Conservation (phyloP, 2,329 filamentous ascomycete genomes). For the Neoascochyta sp. region DNA sequence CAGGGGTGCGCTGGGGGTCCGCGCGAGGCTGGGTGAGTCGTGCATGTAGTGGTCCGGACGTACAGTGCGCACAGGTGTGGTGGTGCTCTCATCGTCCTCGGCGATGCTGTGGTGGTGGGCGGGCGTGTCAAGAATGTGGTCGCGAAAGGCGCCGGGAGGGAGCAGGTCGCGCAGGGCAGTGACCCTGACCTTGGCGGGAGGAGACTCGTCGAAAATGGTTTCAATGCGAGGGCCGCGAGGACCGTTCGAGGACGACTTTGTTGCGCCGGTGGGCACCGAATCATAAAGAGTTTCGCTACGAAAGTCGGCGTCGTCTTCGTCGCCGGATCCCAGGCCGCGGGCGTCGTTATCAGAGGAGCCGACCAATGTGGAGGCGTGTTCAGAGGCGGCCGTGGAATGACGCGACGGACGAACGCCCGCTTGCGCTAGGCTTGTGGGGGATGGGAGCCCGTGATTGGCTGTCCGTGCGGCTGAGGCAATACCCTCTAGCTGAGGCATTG, state of each 20-base stretch:
- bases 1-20: slow-evolving; percentile 31
- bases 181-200: slow-evolving; percentile 45
- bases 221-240: slow-evolving; percentile 69
- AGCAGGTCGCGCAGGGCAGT: slow-evolving; percentile 49
- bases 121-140: slow-evolving; percentile 30
- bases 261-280: slow-evolving; percentile 68
- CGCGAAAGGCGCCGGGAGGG: slow-evolving; percentile 45
- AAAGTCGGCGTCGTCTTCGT: slow-evolving; percentile 75
- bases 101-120: slow-evolving; percentile 44
- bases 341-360: slow-evolving; percentile 65
- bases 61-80: slow-evolving; percentile 47
- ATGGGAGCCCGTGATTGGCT: slow-evolving; percentile 35
- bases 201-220: slow-evolving; percentile 78
- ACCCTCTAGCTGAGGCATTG: slow-evolving; percentile 31
- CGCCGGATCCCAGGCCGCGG: slow-evolving; percentile 62
- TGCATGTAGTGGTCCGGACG: slow-evolving; percentile 36
- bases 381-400: slow-evolving; percentile 55
- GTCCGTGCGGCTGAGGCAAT: slow-evolving; percentile 25
- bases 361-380: slow-evolving; percentile 62
- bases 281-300: slow-evolving; percentile 75
- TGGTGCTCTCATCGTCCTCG: slow-evolving; percentile 49
- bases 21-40: slow-evolving; percentile 34
- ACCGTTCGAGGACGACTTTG: slow-evolving; percentile 58
- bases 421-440: slow-evolving; percentile 32
- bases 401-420: slow-evolving; percentile 46